These are phyloP conservation scores for Hebeloma cylindrosporum DNA, from an alignment of 768 basidiomycete genomes.

Conservation along the genomic window DNA sequence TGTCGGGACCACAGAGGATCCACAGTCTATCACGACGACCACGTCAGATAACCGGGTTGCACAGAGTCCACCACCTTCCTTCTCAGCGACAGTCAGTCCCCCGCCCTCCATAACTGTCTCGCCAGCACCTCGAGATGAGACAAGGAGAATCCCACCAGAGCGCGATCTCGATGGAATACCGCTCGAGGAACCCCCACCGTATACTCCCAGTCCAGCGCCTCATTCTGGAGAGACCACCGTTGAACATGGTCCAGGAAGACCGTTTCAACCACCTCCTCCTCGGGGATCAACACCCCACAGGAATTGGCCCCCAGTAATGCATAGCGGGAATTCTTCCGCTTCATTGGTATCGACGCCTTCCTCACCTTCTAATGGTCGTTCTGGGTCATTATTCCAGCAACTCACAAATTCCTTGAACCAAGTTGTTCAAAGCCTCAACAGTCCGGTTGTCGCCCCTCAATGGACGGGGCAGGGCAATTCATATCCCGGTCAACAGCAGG, in stretches of 20 bases:
- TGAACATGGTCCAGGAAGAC: conserved; percentile 60
- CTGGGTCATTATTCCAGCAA: conserved; percentile 17
- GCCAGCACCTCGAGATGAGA: conserved; percentile 3
- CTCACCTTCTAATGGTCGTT: neutral
- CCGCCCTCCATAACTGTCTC: conserved; percentile 1
- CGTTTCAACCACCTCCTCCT: conserved; percentile 51
- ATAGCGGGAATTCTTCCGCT: neutral
- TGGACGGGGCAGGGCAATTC: conserved; percentile 21
- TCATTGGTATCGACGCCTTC: conserved; percentile 1
- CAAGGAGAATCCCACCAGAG: too few relatives aligned
- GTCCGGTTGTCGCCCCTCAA: conserved; percentile 6
- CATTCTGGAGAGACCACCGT: conserved; percentile 60
- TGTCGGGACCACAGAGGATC: neutral
- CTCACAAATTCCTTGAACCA: conserved; percentile 19
- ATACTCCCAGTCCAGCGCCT: conserved; percentile 56
- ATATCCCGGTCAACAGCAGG: conserved; percentile 25
- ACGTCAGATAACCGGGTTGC: neutral
- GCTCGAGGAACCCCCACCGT: conserved; percentile 72
- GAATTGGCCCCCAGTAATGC: neutral
- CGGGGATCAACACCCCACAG: conserved; percentile 12
- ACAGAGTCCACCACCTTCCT: conserved; percentile 7
- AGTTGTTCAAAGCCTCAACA: conserved; percentile 14
- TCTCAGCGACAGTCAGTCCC: neutral
- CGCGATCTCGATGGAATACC: conserved; percentile 21
- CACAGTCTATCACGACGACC: neutral